phyloP scores from a whole-genome alignment of 2,329 filamentous ascomycete species.

The Chlorencoelia australis region DNA sequence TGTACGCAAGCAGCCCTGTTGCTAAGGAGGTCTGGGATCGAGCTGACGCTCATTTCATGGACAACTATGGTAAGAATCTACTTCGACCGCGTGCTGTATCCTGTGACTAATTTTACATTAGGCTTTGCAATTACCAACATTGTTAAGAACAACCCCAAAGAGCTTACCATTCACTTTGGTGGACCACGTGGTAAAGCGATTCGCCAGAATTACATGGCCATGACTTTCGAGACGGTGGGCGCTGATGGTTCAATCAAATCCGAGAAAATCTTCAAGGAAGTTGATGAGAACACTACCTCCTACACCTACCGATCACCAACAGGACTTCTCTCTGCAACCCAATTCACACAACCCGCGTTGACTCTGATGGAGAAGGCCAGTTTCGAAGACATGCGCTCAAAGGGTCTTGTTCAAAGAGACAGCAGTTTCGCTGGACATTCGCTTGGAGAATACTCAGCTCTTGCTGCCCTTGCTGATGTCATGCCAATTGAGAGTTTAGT shows the following conservation, averaged over 20 bases:
- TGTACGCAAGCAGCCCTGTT: constrained; percentile 87
- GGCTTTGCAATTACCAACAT: constrained; percentile 97
- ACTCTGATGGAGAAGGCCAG: constrained; percentile 99
- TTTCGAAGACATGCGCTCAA: constrained; percentile 97
- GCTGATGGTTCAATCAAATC: constrained; percentile 90
- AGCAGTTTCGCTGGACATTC: constrained; percentile 98
- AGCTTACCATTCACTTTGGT: constrained; percentile 96
- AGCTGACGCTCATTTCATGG: constrained; percentile 94
- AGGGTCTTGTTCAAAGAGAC: constrained; percentile 90
- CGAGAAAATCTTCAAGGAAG: constrained; percentile 99
- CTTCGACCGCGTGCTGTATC: constrained; percentile 1
- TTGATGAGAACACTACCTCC: constrained; percentile 81
- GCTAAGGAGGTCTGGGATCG: constrained; percentile 97
- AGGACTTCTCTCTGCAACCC: constrained; percentile 88
- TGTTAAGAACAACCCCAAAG: constrained; percentile 98
- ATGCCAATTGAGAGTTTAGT: constrained; percentile 99
- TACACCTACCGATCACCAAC: constrained; percentile 97
- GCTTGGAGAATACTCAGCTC: constrained; percentile 92
- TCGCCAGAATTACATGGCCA: constrained; percentile 97
- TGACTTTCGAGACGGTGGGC: constrained; percentile 98
- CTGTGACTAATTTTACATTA: constrained; percentile 30
- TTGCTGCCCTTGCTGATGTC: constrained; percentile 91
- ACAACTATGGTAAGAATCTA: constrained; percentile 75
- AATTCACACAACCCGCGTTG: constrained; percentile 95
- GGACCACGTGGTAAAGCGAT: constrained; percentile 95